Evolutionary conservation across 2,329 filamentous ascomycete genomes (phyloP).

Genomic region (Pseudonectria foliicola): DNA sequence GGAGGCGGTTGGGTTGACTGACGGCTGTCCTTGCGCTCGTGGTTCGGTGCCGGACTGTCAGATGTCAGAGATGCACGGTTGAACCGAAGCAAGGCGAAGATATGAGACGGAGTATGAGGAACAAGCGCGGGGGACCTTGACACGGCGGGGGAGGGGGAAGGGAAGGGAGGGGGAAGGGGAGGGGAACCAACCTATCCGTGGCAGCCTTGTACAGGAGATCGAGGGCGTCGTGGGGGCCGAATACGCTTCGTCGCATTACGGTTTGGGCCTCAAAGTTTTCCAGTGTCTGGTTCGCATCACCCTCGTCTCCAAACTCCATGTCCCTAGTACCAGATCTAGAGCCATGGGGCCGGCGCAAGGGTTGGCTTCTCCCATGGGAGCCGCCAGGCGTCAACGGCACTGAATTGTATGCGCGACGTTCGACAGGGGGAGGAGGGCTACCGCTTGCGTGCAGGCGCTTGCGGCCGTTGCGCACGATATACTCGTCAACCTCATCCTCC

Average conservation of each 20-base stretch:
- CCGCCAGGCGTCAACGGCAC: slow-evolving; percentile 59
- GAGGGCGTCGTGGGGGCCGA: slow-evolving; percentile 86
- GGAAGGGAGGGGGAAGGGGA: slow-evolving; percentile 4
- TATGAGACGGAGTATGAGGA: neutral
- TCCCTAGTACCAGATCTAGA: slow-evolving; percentile 22
- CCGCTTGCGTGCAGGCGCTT: slow-evolving; percentile 53
- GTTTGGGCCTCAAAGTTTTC: slow-evolving; percentile 59
- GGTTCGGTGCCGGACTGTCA: slow-evolving; percentile 16
- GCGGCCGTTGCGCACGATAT: slow-evolving; percentile 65
- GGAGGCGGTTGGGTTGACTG: slow-evolving; percentile 10
- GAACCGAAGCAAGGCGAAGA: slow-evolving; percentile 1
- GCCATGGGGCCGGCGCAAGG: slow-evolving; percentile 55
- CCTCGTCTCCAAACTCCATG: slow-evolving; percentile 34
- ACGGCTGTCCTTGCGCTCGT: slow-evolving; percentile 17
- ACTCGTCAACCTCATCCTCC: slow-evolving; percentile 52
- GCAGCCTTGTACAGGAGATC: slow-evolving; percentile 87
- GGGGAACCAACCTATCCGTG: slow-evolving; percentile 47
- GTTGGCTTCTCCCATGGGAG: slow-evolving; percentile 57
- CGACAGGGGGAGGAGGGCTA: slow-evolving; percentile 36
- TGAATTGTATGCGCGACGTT: slow-evolving; percentile 41
- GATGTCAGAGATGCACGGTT: slow-evolving; percentile 5
- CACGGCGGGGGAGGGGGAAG: neutral
- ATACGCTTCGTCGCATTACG: slow-evolving; percentile 66
- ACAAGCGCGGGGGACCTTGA: slow-evolving; percentile 4
- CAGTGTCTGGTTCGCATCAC: slow-evolving; percentile 53